phyloP scores from a whole-genome alignment of 257 asterid species.

The Nicotiana undulata region DNA sequence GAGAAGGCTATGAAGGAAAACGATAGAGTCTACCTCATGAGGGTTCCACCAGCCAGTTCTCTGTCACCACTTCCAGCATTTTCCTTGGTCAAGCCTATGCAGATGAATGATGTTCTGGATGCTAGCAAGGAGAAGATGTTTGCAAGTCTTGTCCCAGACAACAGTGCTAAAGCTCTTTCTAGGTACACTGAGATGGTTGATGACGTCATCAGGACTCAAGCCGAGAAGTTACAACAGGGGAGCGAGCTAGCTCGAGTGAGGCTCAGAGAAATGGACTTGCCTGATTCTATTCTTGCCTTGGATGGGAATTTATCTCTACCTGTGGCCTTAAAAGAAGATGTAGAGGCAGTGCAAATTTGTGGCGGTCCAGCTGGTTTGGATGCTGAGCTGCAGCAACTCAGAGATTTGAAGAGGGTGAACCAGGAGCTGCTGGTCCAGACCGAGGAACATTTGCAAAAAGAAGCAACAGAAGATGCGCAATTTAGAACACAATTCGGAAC shows the following conservation, averaged over 20 bases:
- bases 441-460: slow-evolving; percentile 94
- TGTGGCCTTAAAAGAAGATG: slow-evolving; percentile 63
- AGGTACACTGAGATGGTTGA: slow-evolving; percentile 98
- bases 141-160: slow-evolving; percentile 92
- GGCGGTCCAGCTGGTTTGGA: slow-evolving; percentile 96
- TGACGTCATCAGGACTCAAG: slow-evolving; percentile 82
- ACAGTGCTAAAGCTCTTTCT: slow-evolving; percentile 88
- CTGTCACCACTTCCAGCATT: slow-evolving; percentile 78
- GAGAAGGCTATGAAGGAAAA: slow-evolving; percentile 93
- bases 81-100: slow-evolving; percentile 91
- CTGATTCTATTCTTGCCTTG: slow-evolving; percentile 85
- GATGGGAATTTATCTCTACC: slow-evolving; percentile 77
- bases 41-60: slow-evolving; percentile 86
- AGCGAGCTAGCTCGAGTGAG: slow-evolving; percentile 97
- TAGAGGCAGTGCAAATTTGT: slow-evolving; percentile 90
- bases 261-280: slow-evolving; percentile 93
- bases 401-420: slow-evolving; percentile 89
- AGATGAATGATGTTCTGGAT: slow-evolving; percentile 80
- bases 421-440: slow-evolving; percentile 81
- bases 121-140: slow-evolving; percentile 88
- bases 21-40: slow-evolving; percentile 92
- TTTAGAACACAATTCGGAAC: slow-evolving; percentile 91
- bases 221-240: slow-evolving; percentile 96
- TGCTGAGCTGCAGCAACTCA: slow-evolving; percentile 87
- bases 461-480: slow-evolving; percentile 80